These are phyloP conservation scores for Echria macrotheca DNA, from an alignment of 495 filamentous ascomycete genomes.

Conservation along the genomic window DNA sequence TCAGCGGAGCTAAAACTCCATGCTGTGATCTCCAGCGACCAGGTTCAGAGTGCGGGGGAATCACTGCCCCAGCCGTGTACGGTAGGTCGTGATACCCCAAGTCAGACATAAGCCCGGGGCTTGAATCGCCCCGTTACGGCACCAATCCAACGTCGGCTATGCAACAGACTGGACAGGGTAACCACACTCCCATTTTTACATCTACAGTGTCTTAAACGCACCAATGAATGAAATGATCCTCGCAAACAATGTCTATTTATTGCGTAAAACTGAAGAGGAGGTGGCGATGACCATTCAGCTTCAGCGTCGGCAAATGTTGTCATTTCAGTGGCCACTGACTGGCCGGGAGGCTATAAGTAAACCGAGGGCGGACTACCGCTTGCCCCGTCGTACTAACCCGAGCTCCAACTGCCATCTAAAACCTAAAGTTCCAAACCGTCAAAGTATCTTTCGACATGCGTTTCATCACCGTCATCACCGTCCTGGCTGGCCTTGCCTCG, in stretches of 20 bases:
- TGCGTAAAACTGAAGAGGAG: background rate
- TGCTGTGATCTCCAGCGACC: no score
- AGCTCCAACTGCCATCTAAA: background rate
- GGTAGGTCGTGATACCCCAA: no score
- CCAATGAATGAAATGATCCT: background rate
- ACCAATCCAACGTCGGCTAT: background rate
- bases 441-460: background rate
- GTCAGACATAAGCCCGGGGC: slow-evolving; percentile 1
- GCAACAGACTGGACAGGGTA: background rate
- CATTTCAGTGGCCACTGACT: background rate
- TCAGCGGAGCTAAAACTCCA: no score
- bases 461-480: slow-evolving; percentile 1
- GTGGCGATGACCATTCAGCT: background rate
- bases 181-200: background rate
- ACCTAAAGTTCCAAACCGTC: background rate
- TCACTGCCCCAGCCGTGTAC: no score
- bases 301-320: slow-evolving; percentile 1
- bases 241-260: background rate
- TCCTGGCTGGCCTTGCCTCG: slow-evolving; percentile 3
- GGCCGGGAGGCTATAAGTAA: background rate
- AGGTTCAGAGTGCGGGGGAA: no score
- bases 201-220: background rate
- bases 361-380: background rate
- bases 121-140: background rate
- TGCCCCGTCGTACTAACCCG: background rate